Evolutionary conservation across 2,329 filamentous ascomycete genomes (phyloP).

Genomic region (Sporothrix dimorphospora): DNA sequence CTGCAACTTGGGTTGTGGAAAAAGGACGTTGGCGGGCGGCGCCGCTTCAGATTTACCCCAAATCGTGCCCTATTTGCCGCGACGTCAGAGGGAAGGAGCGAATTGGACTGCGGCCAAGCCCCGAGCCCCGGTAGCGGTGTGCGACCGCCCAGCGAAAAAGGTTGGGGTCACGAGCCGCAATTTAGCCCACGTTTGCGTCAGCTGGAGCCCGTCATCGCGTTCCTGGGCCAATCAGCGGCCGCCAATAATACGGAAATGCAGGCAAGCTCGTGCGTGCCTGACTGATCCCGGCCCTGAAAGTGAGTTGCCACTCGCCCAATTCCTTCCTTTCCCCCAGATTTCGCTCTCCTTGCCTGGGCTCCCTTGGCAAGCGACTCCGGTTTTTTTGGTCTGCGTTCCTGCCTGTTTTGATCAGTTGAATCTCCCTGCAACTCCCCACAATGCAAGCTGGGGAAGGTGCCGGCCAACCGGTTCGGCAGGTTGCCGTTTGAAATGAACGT

Average conservation of each 20-base stretch:
- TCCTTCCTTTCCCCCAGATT: slow-evolving; percentile 12
- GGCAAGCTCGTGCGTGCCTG: background rate
- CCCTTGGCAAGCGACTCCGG: background rate
- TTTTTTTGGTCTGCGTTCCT: background rate
- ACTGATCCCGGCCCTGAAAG: slow-evolving; percentile 11
- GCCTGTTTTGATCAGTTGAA: background rate
- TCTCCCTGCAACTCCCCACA: slow-evolving; percentile 6
- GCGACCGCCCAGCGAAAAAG: background rate
- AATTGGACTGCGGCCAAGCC: no score
- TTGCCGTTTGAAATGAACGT: background rate
- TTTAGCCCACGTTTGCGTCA: background rate
- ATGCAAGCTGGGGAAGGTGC: background rate
- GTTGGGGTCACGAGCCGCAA: slow-evolving; percentile 19
- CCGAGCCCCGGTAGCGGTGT: slow-evolving; percentile 12
- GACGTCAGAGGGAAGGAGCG: slow-evolving; percentile 13
- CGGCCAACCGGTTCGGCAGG: background rate
- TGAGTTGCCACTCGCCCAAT: background rate
- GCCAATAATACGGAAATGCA: slow-evolving; percentile 9
- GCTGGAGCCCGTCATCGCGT: background rate
- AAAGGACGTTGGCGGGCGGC: background rate
- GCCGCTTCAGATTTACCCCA: slow-evolving; percentile 12
- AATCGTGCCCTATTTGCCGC: background rate
- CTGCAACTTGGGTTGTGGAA: background rate
- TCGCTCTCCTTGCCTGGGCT: background rate
- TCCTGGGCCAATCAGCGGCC: slow-evolving; percentile 11